Evolutionary conservation across 116 monocot genomes (phyloP).

Genomic region (Cymodocea nodosa): DNA sequence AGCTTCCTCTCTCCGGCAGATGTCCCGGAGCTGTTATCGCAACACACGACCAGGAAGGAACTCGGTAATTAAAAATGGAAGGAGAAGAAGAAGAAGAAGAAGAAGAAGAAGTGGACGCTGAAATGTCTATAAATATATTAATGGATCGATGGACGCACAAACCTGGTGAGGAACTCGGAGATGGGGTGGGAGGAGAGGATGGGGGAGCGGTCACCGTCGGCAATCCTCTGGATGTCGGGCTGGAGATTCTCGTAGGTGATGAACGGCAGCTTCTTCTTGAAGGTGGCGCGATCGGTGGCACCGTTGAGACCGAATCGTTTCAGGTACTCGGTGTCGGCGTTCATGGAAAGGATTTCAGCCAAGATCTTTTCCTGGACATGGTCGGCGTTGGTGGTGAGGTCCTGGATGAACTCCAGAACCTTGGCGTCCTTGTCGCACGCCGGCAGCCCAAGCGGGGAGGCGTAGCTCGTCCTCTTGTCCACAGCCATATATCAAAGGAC

Average conservation of each 20-base stretch:
- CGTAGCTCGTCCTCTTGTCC: not conserved
- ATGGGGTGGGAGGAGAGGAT: slow-evolving; percentile 78
- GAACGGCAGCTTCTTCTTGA: slow-evolving; percentile 58
- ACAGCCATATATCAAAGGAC: slow-evolving; percentile 3
- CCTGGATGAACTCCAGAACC: slow-evolving; percentile 70
- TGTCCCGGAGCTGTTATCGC: slow-evolving; percentile 48
- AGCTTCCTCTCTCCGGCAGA: slow-evolving; percentile 65
- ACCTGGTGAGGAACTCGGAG: slow-evolving; percentile 91
- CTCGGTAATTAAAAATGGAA: no score
- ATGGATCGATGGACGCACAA: not conserved
- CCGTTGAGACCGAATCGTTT: slow-evolving; percentile 28
- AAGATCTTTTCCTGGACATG: slow-evolving; percentile 56
- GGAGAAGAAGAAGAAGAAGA: no score
- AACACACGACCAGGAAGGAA: no score
- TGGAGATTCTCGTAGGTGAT: slow-evolving; percentile 74
- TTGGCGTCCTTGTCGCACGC: slow-evolving; percentile 46
- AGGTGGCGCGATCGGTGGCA: slow-evolving; percentile 42
- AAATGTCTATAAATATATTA: no score
- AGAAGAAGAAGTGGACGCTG: no score
- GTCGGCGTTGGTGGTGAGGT: slow-evolving; percentile 45
- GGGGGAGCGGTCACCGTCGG: slow-evolving; percentile 74
- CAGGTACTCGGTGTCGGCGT: slow-evolving; percentile 66
- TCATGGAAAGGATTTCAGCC: slow-evolving; percentile 58
- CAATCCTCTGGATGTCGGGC: slow-evolving; percentile 76
- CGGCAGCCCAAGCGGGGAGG: slow-evolving; percentile 31